Evolutionary conservation across 1,284 basidiomycete genomes (phyloP).

Genomic region (Ustilago tritici): DNA sequence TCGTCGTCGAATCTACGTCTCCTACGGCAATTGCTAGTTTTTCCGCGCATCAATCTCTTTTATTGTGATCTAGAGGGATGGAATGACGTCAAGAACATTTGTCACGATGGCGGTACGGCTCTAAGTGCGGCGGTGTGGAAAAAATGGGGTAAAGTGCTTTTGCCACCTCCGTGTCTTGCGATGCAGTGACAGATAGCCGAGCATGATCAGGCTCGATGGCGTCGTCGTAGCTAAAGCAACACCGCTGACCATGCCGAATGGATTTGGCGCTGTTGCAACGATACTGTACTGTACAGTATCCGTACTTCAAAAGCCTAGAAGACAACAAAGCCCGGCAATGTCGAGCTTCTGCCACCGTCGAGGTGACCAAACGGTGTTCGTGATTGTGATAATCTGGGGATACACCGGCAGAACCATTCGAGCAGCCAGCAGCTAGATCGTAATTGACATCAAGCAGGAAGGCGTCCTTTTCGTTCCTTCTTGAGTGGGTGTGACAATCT

Average conservation of each 20-base stretch:
- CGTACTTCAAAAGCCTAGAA: background rate
- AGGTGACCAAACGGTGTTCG: constrained; percentile 3
- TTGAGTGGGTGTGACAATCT: constrained; percentile 2
- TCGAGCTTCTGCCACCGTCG: background rate
- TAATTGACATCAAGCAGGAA: background rate
- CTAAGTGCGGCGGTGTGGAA: background rate
- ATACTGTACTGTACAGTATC: background rate
- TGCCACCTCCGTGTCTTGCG: background rate
- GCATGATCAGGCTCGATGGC: background rate
- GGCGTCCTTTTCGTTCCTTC: background rate
- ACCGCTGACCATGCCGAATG: background rate
- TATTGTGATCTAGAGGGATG: background rate
- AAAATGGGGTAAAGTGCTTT: background rate
- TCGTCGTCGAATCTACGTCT: background rate
- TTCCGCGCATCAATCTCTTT: background rate
- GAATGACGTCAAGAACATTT: constrained; percentile 2
- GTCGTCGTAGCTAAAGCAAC: background rate
- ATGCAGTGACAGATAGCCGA: background rate
- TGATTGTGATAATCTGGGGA: background rate
- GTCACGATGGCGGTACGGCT: background rate
- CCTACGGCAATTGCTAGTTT: constrained; percentile 1
- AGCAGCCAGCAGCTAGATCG: background rate
- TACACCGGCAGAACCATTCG: background rate
- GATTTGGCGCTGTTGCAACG: background rate
- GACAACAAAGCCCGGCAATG: background rate